phyloP scores from a whole-genome alignment of 441 rosid genomes.

The Syzygium malaccense region DNA sequence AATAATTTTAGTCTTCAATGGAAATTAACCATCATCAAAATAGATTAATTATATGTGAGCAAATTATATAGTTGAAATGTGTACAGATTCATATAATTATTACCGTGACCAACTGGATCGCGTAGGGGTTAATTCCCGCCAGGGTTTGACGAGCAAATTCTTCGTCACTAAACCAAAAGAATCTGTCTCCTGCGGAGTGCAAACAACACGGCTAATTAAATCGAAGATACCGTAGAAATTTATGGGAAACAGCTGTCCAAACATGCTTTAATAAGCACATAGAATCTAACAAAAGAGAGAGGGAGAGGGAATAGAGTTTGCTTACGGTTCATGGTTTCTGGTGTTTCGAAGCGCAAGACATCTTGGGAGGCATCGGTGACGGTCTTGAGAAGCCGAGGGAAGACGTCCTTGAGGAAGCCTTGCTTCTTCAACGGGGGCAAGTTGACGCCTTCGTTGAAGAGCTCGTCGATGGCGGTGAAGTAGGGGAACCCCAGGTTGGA shows the following conservation, averaged over 20 bases:
- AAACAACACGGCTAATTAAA: background rate
- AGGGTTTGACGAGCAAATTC: slow-evolving; percentile 74
- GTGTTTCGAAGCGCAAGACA: slow-evolving; percentile 44
- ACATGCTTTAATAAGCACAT: too few relatives aligned
- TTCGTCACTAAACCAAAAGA: slow-evolving; percentile 72
- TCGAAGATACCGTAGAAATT: too few relatives aligned
- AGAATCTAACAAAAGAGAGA: background rate
- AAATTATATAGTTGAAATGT: background rate
- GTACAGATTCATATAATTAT: background rate
- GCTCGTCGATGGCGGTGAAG: slow-evolving; percentile 44
- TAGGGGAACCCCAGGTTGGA: slow-evolving; percentile 36
- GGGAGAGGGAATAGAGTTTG: background rate
- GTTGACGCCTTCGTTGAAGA: slow-evolving; percentile 47
- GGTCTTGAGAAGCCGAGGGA: slow-evolving; percentile 48
- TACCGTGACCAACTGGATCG: slow-evolving; percentile 48
- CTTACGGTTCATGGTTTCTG: slow-evolving; percentile 42
- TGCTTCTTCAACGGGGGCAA: slow-evolving; percentile 26
- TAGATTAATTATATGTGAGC: background rate
- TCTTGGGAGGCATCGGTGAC: slow-evolving; percentile 25
- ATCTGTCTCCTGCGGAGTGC: slow-evolving; percentile 39
- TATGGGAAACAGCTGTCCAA: too few relatives aligned
- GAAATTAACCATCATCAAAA: background rate
- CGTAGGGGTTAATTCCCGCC: slow-evolving; percentile 64
- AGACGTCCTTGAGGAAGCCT: slow-evolving; percentile 25
- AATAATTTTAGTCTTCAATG: background rate